Conservation (phyloP, 768 basidiomycete species). For the Trametes cingulata region DNA sequence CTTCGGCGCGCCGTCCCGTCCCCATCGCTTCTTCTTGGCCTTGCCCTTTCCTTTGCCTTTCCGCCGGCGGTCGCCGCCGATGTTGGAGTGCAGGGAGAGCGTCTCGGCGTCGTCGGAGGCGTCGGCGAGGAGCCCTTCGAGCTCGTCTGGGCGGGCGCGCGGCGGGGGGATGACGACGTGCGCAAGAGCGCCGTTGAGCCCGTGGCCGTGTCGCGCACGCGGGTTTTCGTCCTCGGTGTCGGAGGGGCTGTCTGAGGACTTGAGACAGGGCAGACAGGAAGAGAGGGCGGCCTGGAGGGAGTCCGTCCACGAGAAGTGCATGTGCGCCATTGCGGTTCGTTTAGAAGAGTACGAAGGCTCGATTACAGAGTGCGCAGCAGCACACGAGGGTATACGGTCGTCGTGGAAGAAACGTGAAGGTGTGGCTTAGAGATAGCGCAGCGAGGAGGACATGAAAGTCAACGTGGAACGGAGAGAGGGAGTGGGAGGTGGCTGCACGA, state of each 20-base stretch:
- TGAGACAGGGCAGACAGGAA: conserved; percentile 62
- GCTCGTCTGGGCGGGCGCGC: conserved; percentile 42
- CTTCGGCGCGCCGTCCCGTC: conserved; percentile 31
- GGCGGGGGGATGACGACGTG: conserved; percentile 22
- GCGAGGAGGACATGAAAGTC: not conserved
- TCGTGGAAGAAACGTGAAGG: too few species aligned
- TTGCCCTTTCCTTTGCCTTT: conserved; percentile 31
- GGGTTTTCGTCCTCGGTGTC: conserved; percentile 36
- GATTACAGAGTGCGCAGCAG: not conserved
- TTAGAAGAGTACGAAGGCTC: not conserved
- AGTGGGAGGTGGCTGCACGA: not conserved
- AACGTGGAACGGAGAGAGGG: not conserved
- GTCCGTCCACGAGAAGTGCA: conserved; percentile 63
- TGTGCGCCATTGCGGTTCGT: conserved; percentile 17
- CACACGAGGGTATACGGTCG: too few species aligned
- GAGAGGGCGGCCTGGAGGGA: conserved; percentile 55
- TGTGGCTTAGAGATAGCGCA: not conserved
- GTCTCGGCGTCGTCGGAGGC: conserved; percentile 57
- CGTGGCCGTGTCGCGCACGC: conserved; percentile 13
- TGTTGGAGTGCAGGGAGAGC: conserved; percentile 67
- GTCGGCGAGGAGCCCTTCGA: conserved; percentile 52
- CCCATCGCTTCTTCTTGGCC: conserved; percentile 21
- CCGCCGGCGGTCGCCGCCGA: conserved; percentile 41
- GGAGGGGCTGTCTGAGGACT: conserved; percentile 34
- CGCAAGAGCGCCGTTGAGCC: conserved; percentile 8